Evolutionary conservation across 331 rosid species (phyloP), one percentile per base, ranked within the genome.

Genomic region (Saraca asoca): DNA sequence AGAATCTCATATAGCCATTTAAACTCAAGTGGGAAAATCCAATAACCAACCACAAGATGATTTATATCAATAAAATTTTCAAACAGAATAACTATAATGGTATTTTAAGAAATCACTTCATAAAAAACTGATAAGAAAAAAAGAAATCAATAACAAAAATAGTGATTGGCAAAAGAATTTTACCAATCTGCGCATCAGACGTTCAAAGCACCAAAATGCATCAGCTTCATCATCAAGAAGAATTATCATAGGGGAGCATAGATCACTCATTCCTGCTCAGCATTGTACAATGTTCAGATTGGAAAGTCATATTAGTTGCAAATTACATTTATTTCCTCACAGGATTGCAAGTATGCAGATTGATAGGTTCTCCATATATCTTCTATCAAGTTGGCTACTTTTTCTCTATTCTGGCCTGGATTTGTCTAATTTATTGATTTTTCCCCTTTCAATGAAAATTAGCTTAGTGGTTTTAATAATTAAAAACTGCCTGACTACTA

Each of bases 201-300:
- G 97, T 75, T 94, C 99, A 68, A 94, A 94, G 85, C 99, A 94
- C 97, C 97, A 94, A 83, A 94, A 94, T 51, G 97, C 92, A 70
- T 94, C 99, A 46, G 97, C 97, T 85, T 94, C 99, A 63, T 94
- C 91, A 16, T 94, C 84, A 17, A 94, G 89, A 72, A 94, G 99
- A 66, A 94, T 82, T 71, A 88, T 79, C 96, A 94, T 94, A 42
- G 99, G 99, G 77, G 99, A 94, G 79, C 97, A 94, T 38, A 94
- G 93, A 74, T 90, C 99, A 81, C 97, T 88, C 99, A 94, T 94
- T 76, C 99, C 99, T 94, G 91, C 76, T 61, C 84, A 80, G 24
- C 68, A 62, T 52, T 51, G 72, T 54, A 62, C 63, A 50, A 49
- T 33, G 80, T 56, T 76, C 38, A 81, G 58, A 78, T 13, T 6